Evolutionary conservation across 1,139 yeast species (phyloP).

Genomic region (Suhomyces bolitotheri): DNA sequence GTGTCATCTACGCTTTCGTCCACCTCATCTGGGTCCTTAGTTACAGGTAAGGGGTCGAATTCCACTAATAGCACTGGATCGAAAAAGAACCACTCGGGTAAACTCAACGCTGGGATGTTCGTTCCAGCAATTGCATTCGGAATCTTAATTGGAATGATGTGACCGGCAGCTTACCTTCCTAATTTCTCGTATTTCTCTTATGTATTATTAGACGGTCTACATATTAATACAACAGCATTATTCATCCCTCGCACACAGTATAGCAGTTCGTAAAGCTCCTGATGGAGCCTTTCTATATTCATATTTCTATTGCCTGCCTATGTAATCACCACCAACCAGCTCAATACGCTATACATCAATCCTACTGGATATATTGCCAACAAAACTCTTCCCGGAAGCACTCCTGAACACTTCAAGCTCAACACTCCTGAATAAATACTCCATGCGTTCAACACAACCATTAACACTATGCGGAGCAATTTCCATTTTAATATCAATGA

Average conservation of each 20-base stretch:
- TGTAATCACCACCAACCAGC: constrained; percentile 78
- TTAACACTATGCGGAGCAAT: constrained; percentile 55
- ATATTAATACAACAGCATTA: not conserved
- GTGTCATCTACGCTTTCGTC: constrained; percentile 8
- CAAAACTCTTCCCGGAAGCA: constrained; percentile 64
- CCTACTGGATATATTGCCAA: constrained; percentile 82
- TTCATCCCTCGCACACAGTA: too few species aligned
- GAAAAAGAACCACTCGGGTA: constrained; percentile 4
- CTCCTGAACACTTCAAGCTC: constrained; percentile 69
- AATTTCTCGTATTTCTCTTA: too few species aligned
- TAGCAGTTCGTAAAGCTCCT: too few species aligned
- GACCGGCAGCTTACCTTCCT: not conserved
- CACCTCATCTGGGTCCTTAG: constrained; percentile 4
- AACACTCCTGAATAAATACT: constrained; percentile 68
- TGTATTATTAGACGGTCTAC: not conserved
- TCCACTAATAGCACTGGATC: not conserved
- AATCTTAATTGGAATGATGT: constrained; percentile 2
- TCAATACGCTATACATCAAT: constrained; percentile 66
- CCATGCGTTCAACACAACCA: constrained; percentile 62
- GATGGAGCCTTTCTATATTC: too few species aligned
- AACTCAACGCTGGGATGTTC: constrained; percentile 5
- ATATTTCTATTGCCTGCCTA: too few species aligned
- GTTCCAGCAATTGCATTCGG: constrained; percentile 6
- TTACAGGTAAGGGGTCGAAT: too few species aligned
- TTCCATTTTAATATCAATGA: constrained; percentile 54